Evolutionary conservation across 495 filamentous ascomycete species (phyloP), one percentile per base, ranked within the genome.

Genomic region (Neurospora sublineolata): DNA sequence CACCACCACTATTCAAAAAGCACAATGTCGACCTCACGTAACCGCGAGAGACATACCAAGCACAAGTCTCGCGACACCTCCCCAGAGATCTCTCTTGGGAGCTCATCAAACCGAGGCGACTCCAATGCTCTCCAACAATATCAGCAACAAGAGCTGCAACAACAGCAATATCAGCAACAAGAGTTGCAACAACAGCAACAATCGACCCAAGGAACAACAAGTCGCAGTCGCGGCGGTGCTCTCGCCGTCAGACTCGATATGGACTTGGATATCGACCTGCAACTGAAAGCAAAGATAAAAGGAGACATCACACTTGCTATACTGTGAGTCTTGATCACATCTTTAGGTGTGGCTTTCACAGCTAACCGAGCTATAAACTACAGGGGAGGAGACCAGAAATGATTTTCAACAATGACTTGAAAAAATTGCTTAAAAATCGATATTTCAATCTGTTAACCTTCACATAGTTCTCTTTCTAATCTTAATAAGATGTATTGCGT

Each of bases 251-350:
- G 77, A 64, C 67, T 79, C 7, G 76, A 78, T 38, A 78, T 79
- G 75, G 46, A 79, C 67, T 20, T 78, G 37, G 77, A 79, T n/a
- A 23, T 79, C n/a, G 73, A 79, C 16, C 36, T 79, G n/a, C 71
- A 73, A n/a, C 72, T 79, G 37, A 74, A 76, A 46, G 76, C 75
- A 3, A 79, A 77, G 36, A 78, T 79, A 9, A 72, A 78, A 58
- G 77, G 77, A 16, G 68, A 74, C 40, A 33, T 79, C 37, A 77
- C 75, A 12, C 68, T 78, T 16, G 68, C 76, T 5, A 75, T 78
- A 18, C 69, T 77, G 75, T 74, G 72, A 73, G 76, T 71, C 14
- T 16, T 4, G 14, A 10, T 33, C 27, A 7, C 12, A 7, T 64
- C 6, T 16, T 36, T 9, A 7, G 4, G 7, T 58, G 46, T 33